Percentiles rank a stretch among this genome's conserved stretches.
Conservation (phyloP, 2,329 filamentous ascomycete genomes). For the Ascochyta rabiei region DNA sequence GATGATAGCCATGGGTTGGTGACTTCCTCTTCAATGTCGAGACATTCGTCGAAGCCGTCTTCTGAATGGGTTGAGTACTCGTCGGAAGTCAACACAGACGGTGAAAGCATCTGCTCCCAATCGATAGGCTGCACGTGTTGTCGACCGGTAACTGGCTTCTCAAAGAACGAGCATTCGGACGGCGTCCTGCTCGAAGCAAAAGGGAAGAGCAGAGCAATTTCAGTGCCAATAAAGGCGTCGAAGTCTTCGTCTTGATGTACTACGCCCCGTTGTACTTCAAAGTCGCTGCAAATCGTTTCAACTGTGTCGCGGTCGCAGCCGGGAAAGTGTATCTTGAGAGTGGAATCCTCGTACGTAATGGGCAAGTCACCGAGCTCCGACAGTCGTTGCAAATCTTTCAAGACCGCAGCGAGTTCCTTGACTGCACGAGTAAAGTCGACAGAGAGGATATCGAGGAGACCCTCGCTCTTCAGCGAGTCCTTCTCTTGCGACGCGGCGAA, state of each 20-base stretch:
- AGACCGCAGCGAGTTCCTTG: slow-evolving; percentile 78
- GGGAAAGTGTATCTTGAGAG: slow-evolving; percentile 83
- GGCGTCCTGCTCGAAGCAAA: slow-evolving; percentile 71
- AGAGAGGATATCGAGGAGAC: slow-evolving; percentile 82
- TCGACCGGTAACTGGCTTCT: slow-evolving; percentile 46
- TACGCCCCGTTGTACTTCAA: slow-evolving; percentile 80
- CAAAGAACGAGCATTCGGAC: slow-evolving; percentile 55
- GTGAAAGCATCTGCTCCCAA: slow-evolving; percentile 64
- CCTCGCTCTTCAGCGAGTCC: slow-evolving; percentile 77
- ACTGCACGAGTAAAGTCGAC: slow-evolving; percentile 86
- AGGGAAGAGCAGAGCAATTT: slow-evolving; percentile 82
- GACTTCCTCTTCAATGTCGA: slow-evolving; percentile 46
- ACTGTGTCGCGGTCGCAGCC: slow-evolving; percentile 86
- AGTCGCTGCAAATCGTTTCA: slow-evolving; percentile 82
- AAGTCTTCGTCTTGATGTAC: slow-evolving; percentile 82
- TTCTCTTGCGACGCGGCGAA: slow-evolving; percentile 52
- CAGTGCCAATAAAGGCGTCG: slow-evolving; percentile 67
- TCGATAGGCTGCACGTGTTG: slow-evolving; percentile 51
- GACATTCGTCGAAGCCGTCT: slow-evolving; percentile 46
- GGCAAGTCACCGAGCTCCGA: slow-evolving; percentile 82
- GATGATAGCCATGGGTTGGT: slow-evolving; percentile 61
- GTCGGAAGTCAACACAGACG: slow-evolving; percentile 41
- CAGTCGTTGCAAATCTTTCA: slow-evolving; percentile 81
- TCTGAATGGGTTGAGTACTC: slow-evolving; percentile 50
- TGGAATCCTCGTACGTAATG: slow-evolving; percentile 71